These are phyloP conservation scores for Rhipidocladum racemiflorum DNA, from an alignment of 176 grass and related monocot species.

Conservation along the genomic window DNA sequence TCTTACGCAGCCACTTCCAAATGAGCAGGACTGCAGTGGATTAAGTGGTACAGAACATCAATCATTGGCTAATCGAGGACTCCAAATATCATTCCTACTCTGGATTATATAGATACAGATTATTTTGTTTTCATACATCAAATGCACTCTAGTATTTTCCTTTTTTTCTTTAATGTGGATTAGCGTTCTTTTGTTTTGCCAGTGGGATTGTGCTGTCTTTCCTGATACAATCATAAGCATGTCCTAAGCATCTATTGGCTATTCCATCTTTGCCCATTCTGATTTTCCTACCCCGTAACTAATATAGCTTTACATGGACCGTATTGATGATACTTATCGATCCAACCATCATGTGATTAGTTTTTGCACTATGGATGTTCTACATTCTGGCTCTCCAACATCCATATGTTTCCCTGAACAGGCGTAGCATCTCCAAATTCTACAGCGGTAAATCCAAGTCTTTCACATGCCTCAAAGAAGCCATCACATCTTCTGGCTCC, in stretches of 20 bases:
- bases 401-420: slow-evolving; percentile 13
- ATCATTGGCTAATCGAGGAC: slow-evolving; percentile 5
- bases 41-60: slow-evolving; percentile 16
- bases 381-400: not conserved
- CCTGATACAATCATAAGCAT: not conserved
- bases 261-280: not conserved
- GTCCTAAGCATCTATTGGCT: not conserved
- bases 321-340: not conserved
- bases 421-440: slow-evolving; percentile 69
- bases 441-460: slow-evolving; percentile 82
- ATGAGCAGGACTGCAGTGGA: slow-evolving; percentile 25
- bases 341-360: not conserved
- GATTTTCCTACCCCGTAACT: not conserved
- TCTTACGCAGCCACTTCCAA: slow-evolving; percentile 20
- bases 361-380: not conserved
- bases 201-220: slow-evolving; percentile 3
- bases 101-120: not conserved
- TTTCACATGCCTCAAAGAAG: slow-evolving; percentile 51
- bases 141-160: not conserved
- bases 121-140: not conserved
- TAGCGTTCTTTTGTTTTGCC: not conserved
- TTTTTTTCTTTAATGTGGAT: not conserved
- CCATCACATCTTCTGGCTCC: slow-evolving; percentile 44
- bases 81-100: not conserved
- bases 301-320: not conserved